Base-by-base conservation (phyloP, 352 stramenopile species). In the Pythium scleroteichum region DNA sequence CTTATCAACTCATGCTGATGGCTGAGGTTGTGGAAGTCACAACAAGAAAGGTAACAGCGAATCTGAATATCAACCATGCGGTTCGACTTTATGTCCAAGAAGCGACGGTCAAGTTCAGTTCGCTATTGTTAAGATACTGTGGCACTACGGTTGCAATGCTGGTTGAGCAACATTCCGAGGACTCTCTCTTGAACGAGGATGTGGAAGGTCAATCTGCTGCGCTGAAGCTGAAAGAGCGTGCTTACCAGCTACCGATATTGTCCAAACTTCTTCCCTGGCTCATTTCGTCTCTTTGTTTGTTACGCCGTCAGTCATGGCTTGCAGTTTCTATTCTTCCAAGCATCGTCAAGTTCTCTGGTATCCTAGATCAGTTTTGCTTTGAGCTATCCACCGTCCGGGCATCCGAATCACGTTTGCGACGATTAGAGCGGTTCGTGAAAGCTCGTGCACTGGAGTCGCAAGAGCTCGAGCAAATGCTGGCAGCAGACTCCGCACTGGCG, bases 221-320 rank as follows among this genome's bases (percentile, higher is more conserved):
- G 9, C 7, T 20, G 17, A 58, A 60, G 17, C 20, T 59, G 12
- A 61, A 40, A 53, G 56, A 44, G 5, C 35, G 53, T 29, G 54
- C 54, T 9, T 54, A 52, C 17, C 26, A 72, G 23, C 27, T 85
- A 14, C 78, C 85, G 0, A 59, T 93, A 32, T 53, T 95, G 4
- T 91, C 78, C 0, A 75, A 79, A 35, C 50, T 92, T 9, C 50
- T 95, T 1, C 85, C 87, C 35, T 93, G 83, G 83, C 83, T 94
- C 57, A 71, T 94, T 5, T 79, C 82, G 12, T 92, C 76, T 32
- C 53, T 93, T 53, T 93, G 87, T 51, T 64, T 95, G n/a, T 57
- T 95, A 46, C 77, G 85, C 4, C 85, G 87, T 0, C 87, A 95
- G 57, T 80, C 78, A 1, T 95, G 83, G 87, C 70, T 95, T 3